Evolutionary conservation across 106 monocot genomes (phyloP), one percentile per base, ranked within the genome.

Genomic region (Acanthochlamys bracteata): DNA sequence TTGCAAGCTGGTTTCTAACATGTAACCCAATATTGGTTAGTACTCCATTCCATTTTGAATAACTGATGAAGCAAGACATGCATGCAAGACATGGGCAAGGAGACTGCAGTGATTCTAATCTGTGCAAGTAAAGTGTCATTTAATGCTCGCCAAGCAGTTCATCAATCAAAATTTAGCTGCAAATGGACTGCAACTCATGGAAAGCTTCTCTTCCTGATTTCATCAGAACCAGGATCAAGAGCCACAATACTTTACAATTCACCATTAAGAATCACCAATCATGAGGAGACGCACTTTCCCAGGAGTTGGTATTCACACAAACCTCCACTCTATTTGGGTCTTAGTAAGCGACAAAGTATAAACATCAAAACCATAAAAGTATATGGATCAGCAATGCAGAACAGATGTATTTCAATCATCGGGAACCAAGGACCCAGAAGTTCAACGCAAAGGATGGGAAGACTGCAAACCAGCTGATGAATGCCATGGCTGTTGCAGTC

Each of bases 401-500:
- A 19, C 8, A 15, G 2, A 19, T 15, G 55, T 20, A 55, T 55
- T 19, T 22, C 22, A 8, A 33, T 88, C 69, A 89, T 25, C 82
- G 77, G 21, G 86, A 82, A n/a, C 90, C 94, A 69, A 95, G 56
- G 23, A 84, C 80, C 94, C 94, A 95, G 47, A 90, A 95, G 66
- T 95, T 90, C 54, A 95, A 69, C 42, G 90, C 69, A 65, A 86
- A 95, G 0, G 94, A 90, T 45, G 90, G 90, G 7, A 84, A 82
- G 13, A 90, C 73, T 0, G 84, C 84, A 74, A 95, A 86, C 94
- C 94, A 95, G 74, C 94, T 82, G 41, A 95, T 75, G 60, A 95
- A 95, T 51, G 86, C 86, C 94, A 95, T 95, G 26, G 94, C 94
- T 46, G 90, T 84, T 53, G 94, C 89, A 53, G 84, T 90, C 71